Conservation (phyloP, 2,329 filamentous ascomycete genomes). For the Alternaria metachromatica region DNA sequence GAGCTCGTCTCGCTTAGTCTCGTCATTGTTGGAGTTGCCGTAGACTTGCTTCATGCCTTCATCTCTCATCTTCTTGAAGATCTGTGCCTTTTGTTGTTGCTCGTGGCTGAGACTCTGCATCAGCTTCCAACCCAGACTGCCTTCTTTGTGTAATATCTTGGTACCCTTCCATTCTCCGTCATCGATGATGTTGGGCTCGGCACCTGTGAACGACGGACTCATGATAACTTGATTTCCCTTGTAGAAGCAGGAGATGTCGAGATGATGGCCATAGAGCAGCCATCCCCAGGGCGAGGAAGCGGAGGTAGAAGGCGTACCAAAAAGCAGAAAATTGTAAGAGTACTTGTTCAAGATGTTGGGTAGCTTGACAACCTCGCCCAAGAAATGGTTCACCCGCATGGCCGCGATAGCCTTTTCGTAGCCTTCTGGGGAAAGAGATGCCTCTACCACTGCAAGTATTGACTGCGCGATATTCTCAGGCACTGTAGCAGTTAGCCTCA, state of each 20-base stretch:
- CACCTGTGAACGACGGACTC: constrained; percentile 78
- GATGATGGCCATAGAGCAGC: constrained; percentile 79
- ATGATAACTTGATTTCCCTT: constrained; percentile 70
- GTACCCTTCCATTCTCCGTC: constrained; percentile 67
- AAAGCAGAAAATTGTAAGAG: constrained; percentile 78
- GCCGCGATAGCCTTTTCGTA: constrained; percentile 73
- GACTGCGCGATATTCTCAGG: constrained; percentile 42
- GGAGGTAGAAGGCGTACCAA: constrained; percentile 65
- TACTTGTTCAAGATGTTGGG: constrained; percentile 73
- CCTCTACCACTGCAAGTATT: constrained; percentile 63
- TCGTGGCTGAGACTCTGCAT: constrained; percentile 68
- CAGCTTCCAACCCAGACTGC: constrained; percentile 67
- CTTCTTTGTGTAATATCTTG: constrained; percentile 70
- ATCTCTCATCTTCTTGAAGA: constrained; percentile 68
- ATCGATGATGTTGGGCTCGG: constrained; percentile 79
- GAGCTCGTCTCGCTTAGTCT: constrained; percentile 45
- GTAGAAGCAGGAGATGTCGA: constrained; percentile 75
- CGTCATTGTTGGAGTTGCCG: constrained; percentile 34
- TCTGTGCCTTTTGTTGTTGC: constrained; percentile 59
- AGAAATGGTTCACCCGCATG: constrained; percentile 78
- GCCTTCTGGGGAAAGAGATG: constrained; percentile 71
- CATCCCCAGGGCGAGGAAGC: constrained; percentile 69
- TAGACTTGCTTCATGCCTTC: constrained; percentile 65
- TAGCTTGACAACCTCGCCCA: constrained; percentile 70
- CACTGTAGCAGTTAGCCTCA: constrained; percentile 27